Percentiles rank a stretch among this genome's conserved stretches.
Conservation (phyloP, 2,329 filamentous ascomycete species). For the Trichophyton rubrum region DNA sequence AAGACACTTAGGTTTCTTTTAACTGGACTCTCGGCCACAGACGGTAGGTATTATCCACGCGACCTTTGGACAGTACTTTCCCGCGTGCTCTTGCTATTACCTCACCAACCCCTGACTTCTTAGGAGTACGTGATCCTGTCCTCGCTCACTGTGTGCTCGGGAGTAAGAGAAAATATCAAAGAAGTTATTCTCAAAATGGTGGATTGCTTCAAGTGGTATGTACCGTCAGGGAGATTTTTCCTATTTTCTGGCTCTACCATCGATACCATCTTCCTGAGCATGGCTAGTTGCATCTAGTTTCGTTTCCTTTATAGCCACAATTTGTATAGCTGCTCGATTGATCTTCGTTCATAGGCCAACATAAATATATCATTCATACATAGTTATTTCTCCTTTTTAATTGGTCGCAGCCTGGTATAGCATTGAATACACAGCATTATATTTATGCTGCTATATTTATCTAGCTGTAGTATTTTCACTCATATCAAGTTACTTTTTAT, state of each 20-base stretch:
- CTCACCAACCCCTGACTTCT: not conserved
- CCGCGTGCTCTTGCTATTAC: not conserved
- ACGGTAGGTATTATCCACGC: slow-evolving; percentile 1
- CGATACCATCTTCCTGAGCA: not conserved
- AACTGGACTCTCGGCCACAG: not conserved
- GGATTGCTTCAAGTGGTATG: too few species aligned
- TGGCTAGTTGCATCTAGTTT: not conserved
- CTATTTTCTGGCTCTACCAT: not conserved
- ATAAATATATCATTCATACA: not conserved
- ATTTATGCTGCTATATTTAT: too few species aligned
- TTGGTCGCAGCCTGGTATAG: too few species aligned
- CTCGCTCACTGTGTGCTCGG: not conserved
- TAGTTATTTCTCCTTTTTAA: not conserved
- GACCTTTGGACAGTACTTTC: not conserved
- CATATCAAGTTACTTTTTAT: too few species aligned
- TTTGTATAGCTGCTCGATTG: not conserved
- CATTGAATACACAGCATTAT: too few species aligned
- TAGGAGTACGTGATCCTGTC: not conserved
- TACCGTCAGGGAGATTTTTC: not conserved
- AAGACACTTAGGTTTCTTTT: not conserved
- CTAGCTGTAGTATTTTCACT: too few species aligned
- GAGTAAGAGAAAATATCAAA: not conserved
- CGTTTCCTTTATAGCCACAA: not conserved
- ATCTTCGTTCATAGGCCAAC: not conserved
- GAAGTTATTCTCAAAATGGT: not conserved